Evolutionary conservation across 2,329 filamentous ascomycete species (phyloP).

Genomic region (Lecanosticta acicola): DNA sequence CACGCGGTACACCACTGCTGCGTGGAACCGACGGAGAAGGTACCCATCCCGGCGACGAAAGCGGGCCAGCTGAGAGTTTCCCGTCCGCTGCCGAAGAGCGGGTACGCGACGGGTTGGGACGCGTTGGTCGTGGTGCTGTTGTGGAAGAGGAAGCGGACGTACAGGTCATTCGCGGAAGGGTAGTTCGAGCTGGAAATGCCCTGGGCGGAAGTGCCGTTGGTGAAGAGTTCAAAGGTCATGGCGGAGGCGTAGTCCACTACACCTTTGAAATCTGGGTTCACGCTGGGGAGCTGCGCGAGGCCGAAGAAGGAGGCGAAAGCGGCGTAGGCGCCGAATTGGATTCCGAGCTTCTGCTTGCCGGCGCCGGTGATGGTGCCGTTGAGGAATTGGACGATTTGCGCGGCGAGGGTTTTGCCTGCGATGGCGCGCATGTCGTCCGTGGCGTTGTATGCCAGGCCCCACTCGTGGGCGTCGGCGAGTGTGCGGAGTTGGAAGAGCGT

Average conservation of each 20-base stretch:
- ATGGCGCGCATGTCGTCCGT: constrained; percentile 44
- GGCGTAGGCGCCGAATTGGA: constrained; percentile 59
- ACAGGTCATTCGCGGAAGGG: constrained; percentile 43
- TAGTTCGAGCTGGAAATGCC: constrained; percentile 37
- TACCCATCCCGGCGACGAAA: constrained; percentile 59
- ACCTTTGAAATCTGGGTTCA: constrained; percentile 61
- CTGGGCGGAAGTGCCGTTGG: constrained; percentile 37
- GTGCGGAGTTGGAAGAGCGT: constrained; percentile 59
- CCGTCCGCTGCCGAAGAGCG: constrained; percentile 54
- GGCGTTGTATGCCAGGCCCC: constrained; percentile 72
- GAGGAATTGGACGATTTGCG: constrained; percentile 41
- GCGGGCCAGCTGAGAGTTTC: constrained; percentile 60
- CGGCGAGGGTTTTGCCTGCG: constrained; percentile 45
- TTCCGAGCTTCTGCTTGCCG: constrained; percentile 39
- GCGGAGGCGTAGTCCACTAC: constrained; percentile 78
- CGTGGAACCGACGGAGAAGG: constrained; percentile 62
- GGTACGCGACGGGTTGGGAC: constrained; percentile 49
- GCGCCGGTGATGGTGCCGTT: constrained; percentile 39
- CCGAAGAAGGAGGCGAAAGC: constrained; percentile 59
- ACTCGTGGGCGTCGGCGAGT: constrained; percentile 78
- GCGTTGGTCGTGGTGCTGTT: constrained; percentile 51
- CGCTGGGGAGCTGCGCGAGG: constrained; percentile 46
- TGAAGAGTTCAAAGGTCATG: constrained; percentile 71
- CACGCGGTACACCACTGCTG: constrained; percentile 69
- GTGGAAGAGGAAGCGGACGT: constrained; percentile 58